A percentile compares a stretch with the other conserved stretches of the same genome.
Conservation (phyloP, 139 green algal genomes). For the Picochlorum sp. region DNA sequence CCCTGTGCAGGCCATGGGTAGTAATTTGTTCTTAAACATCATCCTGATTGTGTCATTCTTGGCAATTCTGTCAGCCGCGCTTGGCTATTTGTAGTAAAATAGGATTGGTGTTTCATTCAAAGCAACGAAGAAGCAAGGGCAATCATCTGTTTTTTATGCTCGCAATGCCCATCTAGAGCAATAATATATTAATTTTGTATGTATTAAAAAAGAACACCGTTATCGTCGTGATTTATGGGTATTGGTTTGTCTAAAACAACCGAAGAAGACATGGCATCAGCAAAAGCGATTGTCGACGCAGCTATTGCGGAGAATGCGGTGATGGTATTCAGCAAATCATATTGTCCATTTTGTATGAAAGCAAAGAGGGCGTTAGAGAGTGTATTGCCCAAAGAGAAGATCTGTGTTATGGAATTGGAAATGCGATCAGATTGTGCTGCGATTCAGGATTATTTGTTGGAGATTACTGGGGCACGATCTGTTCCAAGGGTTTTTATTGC, state of each 20-base stretch:
- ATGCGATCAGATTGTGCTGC: not conserved
- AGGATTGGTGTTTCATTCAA: too few species aligned
- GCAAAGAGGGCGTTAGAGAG: constrained; percentile 29
- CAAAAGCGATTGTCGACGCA: constrained; percentile 19
- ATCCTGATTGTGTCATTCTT: constrained; percentile 14
- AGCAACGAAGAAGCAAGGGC: too few species aligned
- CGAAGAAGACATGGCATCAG: constrained; percentile 6
- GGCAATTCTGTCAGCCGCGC: constrained; percentile 8
- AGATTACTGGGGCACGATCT: constrained; percentile 19
- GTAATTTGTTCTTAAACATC: constrained; percentile 23
- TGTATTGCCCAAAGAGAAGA: constrained; percentile 16
- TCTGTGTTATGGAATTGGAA: constrained; percentile 34
- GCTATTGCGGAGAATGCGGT: constrained; percentile 13
- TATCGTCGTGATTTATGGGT: not conserved
- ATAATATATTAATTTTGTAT: constrained; percentile 5
- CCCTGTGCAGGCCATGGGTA: not conserved
- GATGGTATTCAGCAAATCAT: constrained; percentile 35
- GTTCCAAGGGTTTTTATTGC: constrained; percentile 40
- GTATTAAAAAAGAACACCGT: too few species aligned
- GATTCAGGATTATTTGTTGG: constrained; percentile 20
- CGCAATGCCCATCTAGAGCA: not conserved
- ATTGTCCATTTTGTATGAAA: constrained; percentile 39
- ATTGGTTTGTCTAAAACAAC: not conserved
- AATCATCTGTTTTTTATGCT: too few species aligned
- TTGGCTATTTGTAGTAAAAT: not conserved